Evolutionary conservation across 1,284 basidiomycete genomes (phyloP), one percentile per base, ranked within the genome.

Genomic region (Apiotrichum siamense): DNA sequence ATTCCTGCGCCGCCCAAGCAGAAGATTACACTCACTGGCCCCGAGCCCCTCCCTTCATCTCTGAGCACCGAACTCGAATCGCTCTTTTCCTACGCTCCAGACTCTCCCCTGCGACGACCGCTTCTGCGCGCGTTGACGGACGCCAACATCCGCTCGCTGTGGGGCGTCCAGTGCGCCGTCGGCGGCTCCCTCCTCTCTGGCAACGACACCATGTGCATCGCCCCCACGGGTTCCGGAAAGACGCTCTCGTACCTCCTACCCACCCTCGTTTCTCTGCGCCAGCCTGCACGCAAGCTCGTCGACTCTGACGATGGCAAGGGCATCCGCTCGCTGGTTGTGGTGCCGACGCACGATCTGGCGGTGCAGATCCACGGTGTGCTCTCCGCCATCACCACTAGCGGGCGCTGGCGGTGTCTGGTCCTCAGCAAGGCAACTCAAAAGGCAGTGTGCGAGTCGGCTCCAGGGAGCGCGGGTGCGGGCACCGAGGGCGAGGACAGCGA

Each of bases 291-390:
- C 20, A 57, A 49, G 18, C 41, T 68, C 10, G 47, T 36, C 20
- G 48, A 44, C 17, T 36, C 44, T 33, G 69, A 74, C 21, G 78
- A 79, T 48, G 64, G 65, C n/a, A 75, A 78, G 35, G 89, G 89
- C 23, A 83, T 85, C 13, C 80, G 92, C 52, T 85, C 87, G 1
- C 64, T 98, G 17, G 77, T 98, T 45, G 73, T 98, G 48, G 88
- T 88, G 1, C 96, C 96, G 1, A 98, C 96, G 0, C 83, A 91
- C 58, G 96, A 99, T 75, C 75, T 99, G n/a, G 92, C 94, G 0
- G 85, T 91, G 59, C 96, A 99, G 69, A 97, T 98, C 52, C 80
- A 90, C 56, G 91, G 90, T 52, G 96, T 98, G 67, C 88, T 65
- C 25, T 62, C 62, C 44, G 66, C 63, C 7, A 58, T 69, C 4